Evolutionary conservation across 2,329 filamentous ascomycete genomes (phyloP).

Genomic region (Ophiosphaerella narmari): DNA sequence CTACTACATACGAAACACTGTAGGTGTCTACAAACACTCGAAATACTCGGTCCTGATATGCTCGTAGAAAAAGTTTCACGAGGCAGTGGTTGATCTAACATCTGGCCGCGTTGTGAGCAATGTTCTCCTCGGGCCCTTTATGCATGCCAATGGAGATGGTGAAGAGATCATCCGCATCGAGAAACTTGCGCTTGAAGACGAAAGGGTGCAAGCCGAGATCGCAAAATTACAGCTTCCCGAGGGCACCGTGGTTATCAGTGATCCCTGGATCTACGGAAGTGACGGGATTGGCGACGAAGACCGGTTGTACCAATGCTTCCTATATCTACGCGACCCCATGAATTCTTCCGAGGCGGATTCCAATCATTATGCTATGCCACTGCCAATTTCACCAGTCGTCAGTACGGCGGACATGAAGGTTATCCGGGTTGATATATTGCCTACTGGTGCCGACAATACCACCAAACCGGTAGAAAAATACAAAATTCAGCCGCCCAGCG

Average conservation of each 20-base stretch:
- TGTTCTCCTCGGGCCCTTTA: constrained; percentile 61
- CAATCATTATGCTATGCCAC: constrained; percentile 71
- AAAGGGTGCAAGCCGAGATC: constrained; percentile 62
- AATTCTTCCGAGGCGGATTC: constrained; percentile 65
- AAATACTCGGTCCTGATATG: constrained; percentile 2
- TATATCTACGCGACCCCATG: constrained; percentile 67
- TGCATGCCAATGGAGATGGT: constrained; percentile 62
- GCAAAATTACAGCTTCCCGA: constrained; percentile 63
- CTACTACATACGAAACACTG: constrained; percentile 65
- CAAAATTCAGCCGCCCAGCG: constrained; percentile 63
- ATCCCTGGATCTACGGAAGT: constrained; percentile 72
- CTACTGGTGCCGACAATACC: constrained; percentile 67
- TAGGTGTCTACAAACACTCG: constrained; percentile 37
- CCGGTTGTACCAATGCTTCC: constrained; percentile 65
- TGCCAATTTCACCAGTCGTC: constrained; percentile 70
- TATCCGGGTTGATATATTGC: constrained; percentile 70
- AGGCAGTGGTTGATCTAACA: constrained; percentile 62
- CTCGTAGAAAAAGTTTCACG: constrained; percentile 64
- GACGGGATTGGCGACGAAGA: constrained; percentile 56
- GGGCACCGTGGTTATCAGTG: constrained; percentile 61
- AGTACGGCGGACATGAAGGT: constrained; percentile 66
- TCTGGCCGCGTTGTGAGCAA: constrained; percentile 59
- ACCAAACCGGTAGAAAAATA: constrained; percentile 61
- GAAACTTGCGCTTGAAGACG: constrained; percentile 59
- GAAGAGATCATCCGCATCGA: constrained; percentile 66